Evolutionary conservation across 2,329 filamentous ascomycete species (phyloP).

Genomic region (Orbilia javanica): DNA sequence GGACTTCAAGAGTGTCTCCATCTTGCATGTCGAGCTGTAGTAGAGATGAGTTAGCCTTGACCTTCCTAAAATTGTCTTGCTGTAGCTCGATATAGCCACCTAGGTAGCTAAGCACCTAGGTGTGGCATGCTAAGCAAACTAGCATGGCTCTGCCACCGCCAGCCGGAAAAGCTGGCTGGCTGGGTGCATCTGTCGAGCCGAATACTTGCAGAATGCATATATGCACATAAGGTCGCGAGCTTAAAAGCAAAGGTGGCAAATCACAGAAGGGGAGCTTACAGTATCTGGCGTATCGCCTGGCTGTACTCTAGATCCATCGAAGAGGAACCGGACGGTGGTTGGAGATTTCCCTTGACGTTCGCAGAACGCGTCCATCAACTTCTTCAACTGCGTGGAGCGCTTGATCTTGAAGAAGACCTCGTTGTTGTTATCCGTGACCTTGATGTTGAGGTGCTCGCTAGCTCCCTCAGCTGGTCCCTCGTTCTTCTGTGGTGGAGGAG

Average conservation of each 20-base stretch:
- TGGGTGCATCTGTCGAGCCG: slow-evolving; percentile 4
- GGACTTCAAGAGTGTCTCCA: slow-evolving; percentile 94
- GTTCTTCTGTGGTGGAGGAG: slow-evolving; percentile 63
- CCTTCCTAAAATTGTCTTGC: slow-evolving; percentile 23
- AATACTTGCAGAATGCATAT: not conserved
- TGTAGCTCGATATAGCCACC: not conserved
- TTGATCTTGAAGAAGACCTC: slow-evolving; percentile 99
- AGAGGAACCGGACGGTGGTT: slow-evolving; percentile 89
- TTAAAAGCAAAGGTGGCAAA: slow-evolving; percentile 27
- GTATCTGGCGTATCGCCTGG: slow-evolving; percentile 89
- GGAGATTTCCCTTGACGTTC: slow-evolving; percentile 92
- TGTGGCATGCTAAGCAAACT: not conserved
- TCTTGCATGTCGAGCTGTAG: slow-evolving; percentile 93
- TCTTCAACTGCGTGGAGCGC: slow-evolving; percentile 92
- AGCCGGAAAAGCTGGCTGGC: not conserved
- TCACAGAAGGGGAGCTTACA: slow-evolving; percentile 71
- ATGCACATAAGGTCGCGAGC: not conserved
- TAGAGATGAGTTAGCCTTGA: slow-evolving; percentile 59
- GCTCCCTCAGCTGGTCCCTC: slow-evolving; percentile 66
- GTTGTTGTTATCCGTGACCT: slow-evolving; percentile 99
- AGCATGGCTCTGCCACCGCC: not conserved
- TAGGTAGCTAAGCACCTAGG: not conserved
- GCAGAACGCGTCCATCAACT: slow-evolving; percentile 98
- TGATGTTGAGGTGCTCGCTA: slow-evolving; percentile 95
- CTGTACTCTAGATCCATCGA: slow-evolving; percentile 94